These are phyloP conservation scores for Aphanomyces euteiches DNA, from an alignment of 352 stramenopile genomes.

Conservation along the genomic window DNA sequence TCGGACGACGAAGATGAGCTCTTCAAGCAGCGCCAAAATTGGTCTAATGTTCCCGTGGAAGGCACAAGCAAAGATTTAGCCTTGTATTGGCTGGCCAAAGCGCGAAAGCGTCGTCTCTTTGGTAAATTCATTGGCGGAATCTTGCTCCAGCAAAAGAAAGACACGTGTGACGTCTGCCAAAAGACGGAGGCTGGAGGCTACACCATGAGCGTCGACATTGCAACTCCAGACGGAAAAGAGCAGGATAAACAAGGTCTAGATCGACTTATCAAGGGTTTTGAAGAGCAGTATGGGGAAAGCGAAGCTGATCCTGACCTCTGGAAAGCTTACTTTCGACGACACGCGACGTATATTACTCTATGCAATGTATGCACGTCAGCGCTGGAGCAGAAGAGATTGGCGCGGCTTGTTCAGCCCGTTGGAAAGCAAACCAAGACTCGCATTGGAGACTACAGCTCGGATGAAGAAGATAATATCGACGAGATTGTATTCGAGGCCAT, in stretches of 20 bases:
- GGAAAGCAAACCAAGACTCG: slow-evolving; percentile 44
- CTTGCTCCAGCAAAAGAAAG: slow-evolving; percentile 73
- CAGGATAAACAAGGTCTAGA: slow-evolving; percentile 77
- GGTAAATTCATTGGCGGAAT: slow-evolving; percentile 83
- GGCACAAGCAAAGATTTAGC: slow-evolving; percentile 85
- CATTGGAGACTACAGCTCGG: slow-evolving; percentile 90
- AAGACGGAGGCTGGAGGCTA: slow-evolving; percentile 63
- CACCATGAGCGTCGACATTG: slow-evolving; percentile 79
- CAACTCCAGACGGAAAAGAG: slow-evolving; percentile 55
- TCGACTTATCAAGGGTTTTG: slow-evolving; percentile 67
- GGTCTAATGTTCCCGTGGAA: slow-evolving; percentile 77
- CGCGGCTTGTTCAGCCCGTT: slow-evolving; percentile 38
- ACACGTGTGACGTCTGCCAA: slow-evolving; percentile 77
- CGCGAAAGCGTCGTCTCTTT: slow-evolving; percentile 90
- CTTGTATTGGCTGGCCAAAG: slow-evolving; percentile 90
- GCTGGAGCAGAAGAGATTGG: slow-evolving; percentile 52
- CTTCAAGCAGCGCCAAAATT: slow-evolving; percentile 81
- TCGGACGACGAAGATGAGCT: slow-evolving; percentile 90
- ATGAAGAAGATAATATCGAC: slow-evolving; percentile 82
- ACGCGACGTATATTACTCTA: slow-evolving; percentile 90
- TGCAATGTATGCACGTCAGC: slow-evolving; percentile 89
- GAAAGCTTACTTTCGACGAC: slow-evolving; percentile 95
- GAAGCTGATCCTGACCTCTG: slow-evolving; percentile 91
- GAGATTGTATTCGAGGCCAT: slow-evolving; percentile 88
- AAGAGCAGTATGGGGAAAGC: slow-evolving; percentile 72